A percentile compares a stretch with the other conserved stretches of the same genome.
Conservation (phyloP, 2,329 filamentous ascomycete genomes). For the Diplodia scrobiculata region DNA sequence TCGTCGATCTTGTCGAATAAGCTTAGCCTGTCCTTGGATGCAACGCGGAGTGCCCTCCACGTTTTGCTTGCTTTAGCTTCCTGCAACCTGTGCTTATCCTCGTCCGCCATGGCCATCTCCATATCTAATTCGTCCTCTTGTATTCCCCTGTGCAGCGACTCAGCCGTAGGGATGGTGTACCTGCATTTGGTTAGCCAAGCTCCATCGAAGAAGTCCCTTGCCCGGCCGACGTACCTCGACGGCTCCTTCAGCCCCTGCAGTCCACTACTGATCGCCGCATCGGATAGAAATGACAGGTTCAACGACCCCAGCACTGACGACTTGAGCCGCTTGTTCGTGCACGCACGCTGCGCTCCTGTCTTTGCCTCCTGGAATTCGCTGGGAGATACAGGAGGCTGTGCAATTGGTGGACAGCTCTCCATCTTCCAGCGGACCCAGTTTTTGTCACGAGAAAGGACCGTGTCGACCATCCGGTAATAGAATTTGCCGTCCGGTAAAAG, state of each 20-base stretch:
- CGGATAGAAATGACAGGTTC: slow-evolving; percentile 75
- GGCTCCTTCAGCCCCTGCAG: slow-evolving; percentile 70
- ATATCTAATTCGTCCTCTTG: slow-evolving; percentile 81
- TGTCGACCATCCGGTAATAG: slow-evolving; percentile 96
- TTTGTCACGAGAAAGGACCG: slow-evolving; percentile 90
- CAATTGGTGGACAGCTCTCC: slow-evolving; percentile 86
- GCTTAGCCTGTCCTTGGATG: slow-evolving; percentile 70
- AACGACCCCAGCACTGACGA: slow-evolving; percentile 70
- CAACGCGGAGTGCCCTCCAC: slow-evolving; percentile 84
- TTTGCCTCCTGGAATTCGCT: slow-evolving; percentile 71
- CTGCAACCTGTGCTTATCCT: slow-evolving; percentile 60
- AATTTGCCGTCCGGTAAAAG: slow-evolving; percentile 81
- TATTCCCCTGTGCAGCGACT: slow-evolving; percentile 72
- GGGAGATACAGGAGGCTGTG: slow-evolving; percentile 69
- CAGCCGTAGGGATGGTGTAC: slow-evolving; percentile 68
- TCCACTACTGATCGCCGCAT: slow-evolving; percentile 62
- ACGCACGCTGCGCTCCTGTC: slow-evolving; percentile 64
- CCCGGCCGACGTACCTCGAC: slow-evolving; percentile 49
- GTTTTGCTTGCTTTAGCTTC: slow-evolving; percentile 83
- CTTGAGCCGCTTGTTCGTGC: slow-evolving; percentile 67
- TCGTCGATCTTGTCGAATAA: slow-evolving; percentile 87
- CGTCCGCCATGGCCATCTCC: slow-evolving; percentile 70
- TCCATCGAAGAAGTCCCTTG: slow-evolving; percentile 6
- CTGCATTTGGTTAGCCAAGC: slow-evolving; percentile 49
- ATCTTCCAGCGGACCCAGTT: slow-evolving; percentile 99